Evolutionary conservation across 108 stramenopile genomes (phyloP), one percentile per base, ranked within the genome.

Genomic region (Fistulifera pelliculosa): DNA sequence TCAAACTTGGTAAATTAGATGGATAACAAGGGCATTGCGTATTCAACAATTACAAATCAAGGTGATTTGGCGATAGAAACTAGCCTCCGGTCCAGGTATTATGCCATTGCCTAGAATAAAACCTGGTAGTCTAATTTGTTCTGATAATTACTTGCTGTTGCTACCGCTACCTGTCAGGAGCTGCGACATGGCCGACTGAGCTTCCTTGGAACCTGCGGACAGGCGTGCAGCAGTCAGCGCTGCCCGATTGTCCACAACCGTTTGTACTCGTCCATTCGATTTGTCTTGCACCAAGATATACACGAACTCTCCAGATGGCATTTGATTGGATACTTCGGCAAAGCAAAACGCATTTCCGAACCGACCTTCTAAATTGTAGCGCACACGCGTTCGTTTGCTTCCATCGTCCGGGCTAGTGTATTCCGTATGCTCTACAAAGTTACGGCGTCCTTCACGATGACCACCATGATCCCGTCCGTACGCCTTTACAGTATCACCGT

Each of bases 201-300:
- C 54, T 69, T 80, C 83, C 52, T 70, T 49, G 45, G 60, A 82
- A 26, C 80, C 83, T 41, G 82, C 82, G 2, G 81, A 74, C 74
- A 84, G 52, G 43, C 74, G 66, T 53, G 62, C 62, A 24, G 83
- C 85, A 51, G 81, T 68, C 58, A 89, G 22, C 14, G 74, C 72
- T 19, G 71, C 62, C 39, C 93, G 69, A 47, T 91, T 89, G 58
- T 94, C 93, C 31, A 68, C 54, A 10, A 94, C 66, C 16, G 85
- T 89, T 27, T 85, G 64, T 1, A 88, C 87, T 16, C 62, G 66
- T 2, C 89, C 90, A 55, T 80, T 83, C 21, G 73, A 50, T 68
- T 88, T 85, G 76, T 96, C 94, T 66, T 97, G 96, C 23, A 97
- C 93, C 72, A 95, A 63, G 38, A 92, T 41, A 55, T 97, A 97